Evolutionary conservation across 192 early-diverging fungal species (phyloP), one percentile per base, ranked within the genome.

Genomic region (Entomortierella chlamydospora): DNA sequence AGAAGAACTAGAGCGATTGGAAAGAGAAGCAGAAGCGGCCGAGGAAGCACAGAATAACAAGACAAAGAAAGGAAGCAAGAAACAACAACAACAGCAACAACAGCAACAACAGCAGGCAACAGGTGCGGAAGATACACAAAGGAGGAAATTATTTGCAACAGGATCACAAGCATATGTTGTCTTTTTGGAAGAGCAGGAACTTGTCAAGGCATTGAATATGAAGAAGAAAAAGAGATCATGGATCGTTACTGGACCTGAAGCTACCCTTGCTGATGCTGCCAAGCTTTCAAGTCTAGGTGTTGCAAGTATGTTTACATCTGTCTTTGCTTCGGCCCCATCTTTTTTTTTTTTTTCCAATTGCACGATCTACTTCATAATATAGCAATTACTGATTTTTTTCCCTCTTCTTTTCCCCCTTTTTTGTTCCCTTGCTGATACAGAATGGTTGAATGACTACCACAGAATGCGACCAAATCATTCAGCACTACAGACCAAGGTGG

Each of bases 161-260:
- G 92, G 89, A 31, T 82, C 87, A 31, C 86, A 83, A 33, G 93
- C 92, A 9, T 90, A 91, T 60, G 82, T 94, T 10, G 87, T 93
- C 37, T 90, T 98, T 81, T 59, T 85, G 50, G 89, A 92, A 37
- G 83, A 82, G 22, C 90, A 90, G 12, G 91, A 89, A 57, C 64
- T 95, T 26, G 85, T 81, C 34, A 84, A 82, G 18, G 90, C 86
- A 2, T 51, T 96, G 63, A 74, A 73, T 26, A 94, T 95, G 89
- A 83, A 80, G 50, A 50, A 59, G 58, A 81, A 90, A 28, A 73
- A 77, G 59, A 66, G 91, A 42, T 71, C 89, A 11, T 95, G 93
- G 93, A 71, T 81, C 33, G 47, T 42, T 28, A 64, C 61, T 29
- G 71, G 71, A 65, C 12, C 17, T 34, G 84, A 86, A 42, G 84